Base-by-base conservation (phyloP, 1,139 yeast genomes). In the Petasospora fabianii region DNA sequence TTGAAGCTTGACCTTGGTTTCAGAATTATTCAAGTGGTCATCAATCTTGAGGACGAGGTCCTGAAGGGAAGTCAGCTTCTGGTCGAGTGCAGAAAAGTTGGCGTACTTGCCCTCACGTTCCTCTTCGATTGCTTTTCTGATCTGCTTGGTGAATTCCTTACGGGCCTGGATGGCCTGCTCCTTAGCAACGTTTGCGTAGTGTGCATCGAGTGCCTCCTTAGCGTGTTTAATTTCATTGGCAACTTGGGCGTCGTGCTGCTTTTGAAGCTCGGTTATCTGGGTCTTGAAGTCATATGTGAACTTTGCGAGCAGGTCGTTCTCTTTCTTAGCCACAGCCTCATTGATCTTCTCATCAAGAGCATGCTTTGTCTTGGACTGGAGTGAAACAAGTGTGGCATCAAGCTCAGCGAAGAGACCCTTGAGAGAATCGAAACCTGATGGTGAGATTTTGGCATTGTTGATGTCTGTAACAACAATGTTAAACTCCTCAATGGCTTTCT, bases 41-140 rank as follows among this genome's bases (percentile, higher is more conserved):
- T 82, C 84, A 40, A 86, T 69, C 47, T 75, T 68, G 24, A 69
- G 59, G 36, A 84, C 80, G 42, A 84, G 68, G 32, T 69, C 63
- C 59, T 81, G 85, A 48, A 86, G 66, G 30, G 73, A 73, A 26
- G 64, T 68, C 39, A 90, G 69, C 51, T 83, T 73, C 24, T 66
- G 56, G 50, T 75, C 68, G 42, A 94, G 70, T 45, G 76, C 75
- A 24, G 73, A 72, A 54, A 92, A 71, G 55, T 81, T 73, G 36
- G 84, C 75, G 53, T 88, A 75, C 58, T 95, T 81, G 26, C 90
- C 88, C 43, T 79, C 70, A 62, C 97, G 82, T 68, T 92, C 98
- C 24, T 66, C 56, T 53, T 87, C 95, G 37, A 94, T 75, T 48
- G 75, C 77, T 34, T 77, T 74, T 36, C 73, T 63, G 42, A 92